Evolutionary conservation across 495 filamentous ascomycete species (phyloP).

Genomic region (Penicillium atrosanguineum): DNA sequence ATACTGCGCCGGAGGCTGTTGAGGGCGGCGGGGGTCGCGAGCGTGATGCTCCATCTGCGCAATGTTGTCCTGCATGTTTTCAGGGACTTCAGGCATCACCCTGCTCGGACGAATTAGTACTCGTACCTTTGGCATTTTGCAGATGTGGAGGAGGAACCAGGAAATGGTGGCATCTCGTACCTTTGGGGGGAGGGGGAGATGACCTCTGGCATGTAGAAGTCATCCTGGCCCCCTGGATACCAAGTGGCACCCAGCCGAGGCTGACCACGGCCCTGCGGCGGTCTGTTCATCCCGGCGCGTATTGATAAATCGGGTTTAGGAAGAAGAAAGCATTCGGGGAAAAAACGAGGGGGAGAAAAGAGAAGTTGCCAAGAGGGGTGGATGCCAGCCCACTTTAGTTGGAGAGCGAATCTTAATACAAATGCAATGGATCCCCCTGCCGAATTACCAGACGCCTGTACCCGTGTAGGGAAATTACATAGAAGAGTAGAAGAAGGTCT

Average conservation of each 20-base stretch:
- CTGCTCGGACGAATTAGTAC: slow-evolving; percentile 41
- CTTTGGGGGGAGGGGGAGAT: slow-evolving; percentile 86
- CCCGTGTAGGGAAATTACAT: too few relatives aligned
- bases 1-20: slow-evolving; percentile 14
- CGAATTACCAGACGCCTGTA: neutral
- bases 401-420: neutral
- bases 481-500: neutral
- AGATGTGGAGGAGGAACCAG: neutral
- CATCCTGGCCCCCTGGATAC: slow-evolving; percentile 83
- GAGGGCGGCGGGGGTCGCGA: slow-evolving; percentile 41
- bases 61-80: slow-evolving; percentile 88
- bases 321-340: neutral
- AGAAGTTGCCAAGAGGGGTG: neutral
- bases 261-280: slow-evolving; percentile 45
- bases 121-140: slow-evolving; percentile 22
- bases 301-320: neutral
- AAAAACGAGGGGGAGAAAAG: neutral
- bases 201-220: slow-evolving; percentile 78
- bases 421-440: neutral
- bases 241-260: slow-evolving; percentile 76
- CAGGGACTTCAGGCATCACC: slow-evolving; percentile 73
- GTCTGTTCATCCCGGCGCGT: slow-evolving; percentile 34
- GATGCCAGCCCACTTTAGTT: neutral
- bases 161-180: slow-evolving; percentile 48
- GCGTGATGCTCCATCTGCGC: slow-evolving; percentile 85